Evolutionary conservation across 208 protist genomes (phyloP).

Genomic region (Acanthamoeba triangularis): DNA sequence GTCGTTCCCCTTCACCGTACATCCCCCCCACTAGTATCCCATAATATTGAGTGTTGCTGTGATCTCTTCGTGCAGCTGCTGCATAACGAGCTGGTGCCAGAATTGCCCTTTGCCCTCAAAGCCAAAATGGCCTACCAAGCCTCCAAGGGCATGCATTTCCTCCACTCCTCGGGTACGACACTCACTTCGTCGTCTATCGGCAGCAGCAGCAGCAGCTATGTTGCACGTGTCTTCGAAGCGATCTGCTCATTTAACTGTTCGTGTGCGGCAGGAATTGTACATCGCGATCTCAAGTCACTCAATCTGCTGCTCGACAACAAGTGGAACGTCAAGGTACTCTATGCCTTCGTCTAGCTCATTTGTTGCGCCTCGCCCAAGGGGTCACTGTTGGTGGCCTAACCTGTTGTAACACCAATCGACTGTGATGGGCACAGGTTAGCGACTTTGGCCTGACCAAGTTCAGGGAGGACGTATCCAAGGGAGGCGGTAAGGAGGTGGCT

Average conservation of each 20-base stretch:
- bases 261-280: background rate
- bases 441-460: conserved; percentile 26
- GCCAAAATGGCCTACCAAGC: conserved; percentile 24
- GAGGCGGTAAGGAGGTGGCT: background rate
- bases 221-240: background rate
- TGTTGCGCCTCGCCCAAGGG: too few species aligned
- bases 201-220: background rate
- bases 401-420: background rate
- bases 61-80: background rate
- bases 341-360: too few species aligned
- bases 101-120: background rate
- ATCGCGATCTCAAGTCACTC: background rate
- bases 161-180: background rate
- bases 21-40: background rate
- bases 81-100: background rate
- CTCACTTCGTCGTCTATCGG: too few species aligned
- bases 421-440: background rate
- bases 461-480: background rate
- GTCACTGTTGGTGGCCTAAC: background rate
- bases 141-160: conserved; percentile 59
- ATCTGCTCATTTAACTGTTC: background rate
- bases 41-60: background rate
- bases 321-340: background rate
- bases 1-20: background rate
- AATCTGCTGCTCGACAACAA: background rate